A percentile compares a stretch with the other conserved stretches of the same genome.
Evolutionary conservation across 768 basidiomycete species (phyloP).

Genomic region (Grammothele lineata): DNA sequence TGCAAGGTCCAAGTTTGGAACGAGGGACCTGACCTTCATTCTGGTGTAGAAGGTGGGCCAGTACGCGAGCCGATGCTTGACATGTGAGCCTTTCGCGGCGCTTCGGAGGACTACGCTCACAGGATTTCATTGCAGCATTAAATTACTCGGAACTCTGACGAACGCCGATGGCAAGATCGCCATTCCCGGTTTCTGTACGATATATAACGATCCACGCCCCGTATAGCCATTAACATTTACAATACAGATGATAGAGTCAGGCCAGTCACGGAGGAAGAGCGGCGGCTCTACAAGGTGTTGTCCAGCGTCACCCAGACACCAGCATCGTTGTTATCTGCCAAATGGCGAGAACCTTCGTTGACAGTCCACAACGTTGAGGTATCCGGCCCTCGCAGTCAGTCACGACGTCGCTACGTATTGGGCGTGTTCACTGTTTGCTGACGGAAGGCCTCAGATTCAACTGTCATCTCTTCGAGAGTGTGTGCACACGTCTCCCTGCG

Average conservation of each 20-base stretch:
- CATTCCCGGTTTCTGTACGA: slow-evolving; percentile 81
- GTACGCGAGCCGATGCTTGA: slow-evolving; percentile 89
- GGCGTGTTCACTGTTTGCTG: slow-evolving; percentile 18
- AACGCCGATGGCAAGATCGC: slow-evolving; percentile 54
- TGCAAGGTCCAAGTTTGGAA: slow-evolving; percentile 77
- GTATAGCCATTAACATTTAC: background rate
- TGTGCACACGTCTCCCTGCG: slow-evolving; percentile 86
- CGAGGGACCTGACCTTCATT: slow-evolving; percentile 78
- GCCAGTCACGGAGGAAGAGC: slow-evolving; percentile 62
- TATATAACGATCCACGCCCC: background rate
- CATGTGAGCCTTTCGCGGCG: too few species aligned
- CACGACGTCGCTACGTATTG: too few species aligned
- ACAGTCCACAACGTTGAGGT: slow-evolving; percentile 84
- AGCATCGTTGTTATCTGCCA: slow-evolving; percentile 62
- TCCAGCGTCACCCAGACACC: slow-evolving; percentile 65
- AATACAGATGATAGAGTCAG: slow-evolving; percentile 72
- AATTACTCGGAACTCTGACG: slow-evolving; percentile 68
- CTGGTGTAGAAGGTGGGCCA: slow-evolving; percentile 91
- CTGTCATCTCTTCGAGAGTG: slow-evolving; percentile 84
- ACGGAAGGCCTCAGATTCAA: slow-evolving; percentile 49
- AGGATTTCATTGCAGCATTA: slow-evolving; percentile 73
- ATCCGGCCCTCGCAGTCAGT: slow-evolving; percentile 77
- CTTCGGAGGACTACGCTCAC: too few species aligned
- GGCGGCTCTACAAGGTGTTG: slow-evolving; percentile 61
- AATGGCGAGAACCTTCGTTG: slow-evolving; percentile 89